Evolutionary conservation across 2,329 filamentous ascomycete genomes (phyloP), one percentile per base, ranked within the genome.

Genomic region (Exutisphaerella laricina): DNA sequence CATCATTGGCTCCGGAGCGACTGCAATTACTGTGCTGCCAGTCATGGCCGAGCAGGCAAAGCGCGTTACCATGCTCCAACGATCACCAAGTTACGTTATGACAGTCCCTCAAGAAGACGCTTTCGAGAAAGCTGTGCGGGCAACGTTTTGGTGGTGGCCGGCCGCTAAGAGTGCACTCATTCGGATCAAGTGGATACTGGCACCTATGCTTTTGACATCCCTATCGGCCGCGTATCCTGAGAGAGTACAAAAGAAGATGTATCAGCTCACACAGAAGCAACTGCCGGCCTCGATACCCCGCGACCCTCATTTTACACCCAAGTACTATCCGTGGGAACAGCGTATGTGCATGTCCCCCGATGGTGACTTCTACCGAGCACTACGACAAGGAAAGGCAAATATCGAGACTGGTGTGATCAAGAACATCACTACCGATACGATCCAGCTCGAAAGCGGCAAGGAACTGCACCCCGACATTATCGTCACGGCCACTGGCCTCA

Each of bases 21-120:
- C 88, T 0, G 83, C 86, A 5, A 67, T 90, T 36, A 92, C 87
- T 0, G 71, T 94, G 1, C 62, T 94, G 3, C 88, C 87, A 0
- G 76, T 73, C 34, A 66, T 94, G 33, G 78, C 80, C 1, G 67
- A 83, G 31, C 77, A 74, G 28, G 85, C 84, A 4, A 66, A 66
- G 4, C 74, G 77, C 10, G 79, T 88, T 20, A 90, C 85, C 1
- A 87, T 90, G 78, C 73, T 94, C 2, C 87, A 94, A 66, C 79
- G 88, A 43, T 87, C 80, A 33, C 88, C 88, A 0, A 76, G 74
- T 0, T 89, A 86, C 56, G 46, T 63, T 36, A 44, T 63, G 28
- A 53, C 59, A 14, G 43, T 53, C 16, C 59, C 60, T 2, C 35
- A 37, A 3, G 53, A 62, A 44, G 60, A 63, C 34, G 39, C 14